phyloP scores from a whole-genome alignment of 108 stramenopile species.

The Conticribra guillardii region DNA sequence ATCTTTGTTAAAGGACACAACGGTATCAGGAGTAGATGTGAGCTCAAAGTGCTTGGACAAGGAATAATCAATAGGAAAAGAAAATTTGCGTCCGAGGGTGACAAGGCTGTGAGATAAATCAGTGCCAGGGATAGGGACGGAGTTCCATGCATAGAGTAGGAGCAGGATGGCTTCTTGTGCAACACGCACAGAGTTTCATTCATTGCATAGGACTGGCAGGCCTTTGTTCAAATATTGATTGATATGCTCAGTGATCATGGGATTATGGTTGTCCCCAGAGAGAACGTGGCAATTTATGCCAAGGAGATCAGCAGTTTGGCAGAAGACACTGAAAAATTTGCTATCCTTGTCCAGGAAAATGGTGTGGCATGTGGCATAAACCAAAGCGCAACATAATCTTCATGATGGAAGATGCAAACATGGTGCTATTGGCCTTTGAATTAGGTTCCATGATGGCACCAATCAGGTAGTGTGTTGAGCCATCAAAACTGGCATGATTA shows the following conservation, averaged over 20 bases:
- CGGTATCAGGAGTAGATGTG: neutral
- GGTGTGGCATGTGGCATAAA: slow-evolving; percentile 8
- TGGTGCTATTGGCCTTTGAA: neutral
- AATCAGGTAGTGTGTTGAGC: neutral
- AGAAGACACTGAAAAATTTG: slow-evolving; percentile 3
- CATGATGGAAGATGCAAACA: slow-evolving; percentile 20
- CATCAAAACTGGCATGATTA: slow-evolving; percentile 9
- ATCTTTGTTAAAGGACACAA: slow-evolving; percentile 1
- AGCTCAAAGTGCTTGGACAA: slow-evolving; percentile 3
- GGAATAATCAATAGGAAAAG: slow-evolving; percentile 35
- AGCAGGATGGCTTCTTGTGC: slow-evolving; percentile 1
- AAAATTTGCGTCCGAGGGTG: slow-evolving; percentile 25
- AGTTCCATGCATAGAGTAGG: slow-evolving; percentile 34
- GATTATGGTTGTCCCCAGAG: slow-evolving; percentile 30
- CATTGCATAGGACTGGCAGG: slow-evolving; percentile 4
- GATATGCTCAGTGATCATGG: slow-evolving; percentile 29
- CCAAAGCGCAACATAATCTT: slow-evolving; percentile 15
- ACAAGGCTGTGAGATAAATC: slow-evolving; percentile 19
- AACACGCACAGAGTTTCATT: neutral
- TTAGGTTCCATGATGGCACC: slow-evolving; percentile 2
- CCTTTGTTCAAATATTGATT: slow-evolving; percentile 29
- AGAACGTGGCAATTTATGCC: slow-evolving; percentile 13
- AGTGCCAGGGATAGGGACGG: slow-evolving; percentile 22
- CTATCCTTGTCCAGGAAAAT: slow-evolving; percentile 8
- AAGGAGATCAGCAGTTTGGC: slow-evolving; percentile 6